Evolutionary conservation across 1,284 basidiomycete species (phyloP), one percentile per base, ranked within the genome.

Genomic region (Pterula multifida): DNA sequence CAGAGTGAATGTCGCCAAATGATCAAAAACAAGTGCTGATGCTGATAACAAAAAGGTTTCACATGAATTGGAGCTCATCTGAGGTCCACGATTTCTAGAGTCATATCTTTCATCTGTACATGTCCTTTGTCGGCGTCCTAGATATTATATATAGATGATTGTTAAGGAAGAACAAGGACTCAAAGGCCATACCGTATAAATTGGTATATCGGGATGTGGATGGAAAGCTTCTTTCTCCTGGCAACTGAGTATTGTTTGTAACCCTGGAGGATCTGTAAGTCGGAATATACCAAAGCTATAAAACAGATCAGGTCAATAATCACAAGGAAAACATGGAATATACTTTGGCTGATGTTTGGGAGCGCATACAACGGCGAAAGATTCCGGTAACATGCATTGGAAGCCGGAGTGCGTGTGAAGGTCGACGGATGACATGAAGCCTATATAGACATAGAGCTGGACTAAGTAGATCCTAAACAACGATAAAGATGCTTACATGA

Each of bases 281-380:
- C 88, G 81, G 66, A 92, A 92, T 48, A 93, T 85, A 1, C 90
- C 87, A 68, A 86, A 86, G 56, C 85, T 89, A 55, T 3, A 45
- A 39, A 39, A 45, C 26, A 13, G 12, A 36, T 47, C 21, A 54
- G 44, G 24, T 45, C 13, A 50, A 22, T 52, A 35, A 50, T 45
- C 50, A 49, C 45, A 50, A 45, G 32, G 36, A 51, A 3, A 56
- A 47, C 28, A 35, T 35, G 13, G 13, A 19, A 50, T 78, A 35
- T 63, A 88, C 87, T 78, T 83, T 0, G 90, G 90, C 21, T 73
- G 78, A 1, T 78, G 80, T 50, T 76, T 77, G 0, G 90, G 91
- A 1, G 90, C 87, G 58, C 90, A 93, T 12, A 94, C 91, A 45
- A 94, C 87, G 0, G 91, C 91, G 58, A 94, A 87, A 0, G 89